Evolutionary conservation across 192 early-diverging fungal species (phyloP).

Genomic region (Jimgerdemannia flammicorona): DNA sequence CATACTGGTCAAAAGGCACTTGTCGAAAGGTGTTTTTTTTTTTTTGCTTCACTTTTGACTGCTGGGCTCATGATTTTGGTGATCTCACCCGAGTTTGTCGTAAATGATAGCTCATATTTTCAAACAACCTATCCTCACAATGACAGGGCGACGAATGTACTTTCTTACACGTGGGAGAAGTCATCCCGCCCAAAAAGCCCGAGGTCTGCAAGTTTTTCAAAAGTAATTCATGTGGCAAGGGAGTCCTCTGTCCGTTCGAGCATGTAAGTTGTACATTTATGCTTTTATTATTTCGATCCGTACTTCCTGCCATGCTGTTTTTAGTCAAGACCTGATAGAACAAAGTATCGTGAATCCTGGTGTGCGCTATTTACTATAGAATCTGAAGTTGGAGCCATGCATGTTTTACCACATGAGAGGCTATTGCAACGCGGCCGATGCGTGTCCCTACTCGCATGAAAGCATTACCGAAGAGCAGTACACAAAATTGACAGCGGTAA

Average conservation of each 20-base stretch:
- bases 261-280: conserved; percentile 17
- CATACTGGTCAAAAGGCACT: background rate
- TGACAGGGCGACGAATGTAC: background rate
- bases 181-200: background rate
- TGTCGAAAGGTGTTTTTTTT: background rate
- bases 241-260: conserved; percentile 10
- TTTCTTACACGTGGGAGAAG: background rate
- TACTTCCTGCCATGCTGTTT: no score
- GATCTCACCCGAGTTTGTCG: no score
- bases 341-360: background rate
- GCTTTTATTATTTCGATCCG: background rate
- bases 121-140: no score
- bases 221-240: conserved; percentile 16
- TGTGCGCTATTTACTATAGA: conserved; percentile 5
- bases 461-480: conserved; percentile 5
- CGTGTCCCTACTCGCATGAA: conserved; percentile 27
- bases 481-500: conserved; percentile 3
- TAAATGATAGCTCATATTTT: no score
- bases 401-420: conserved; percentile 36
- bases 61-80: no score
- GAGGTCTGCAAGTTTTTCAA: conserved; percentile 19
- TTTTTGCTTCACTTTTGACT: background rate
- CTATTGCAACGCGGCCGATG: conserved; percentile 27
- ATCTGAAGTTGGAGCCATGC: conserved; percentile 25
- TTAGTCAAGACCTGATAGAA: background rate